Base-by-base conservation (phyloP, 768 basidiomycete genomes). In the Suillus placidus region DNA sequence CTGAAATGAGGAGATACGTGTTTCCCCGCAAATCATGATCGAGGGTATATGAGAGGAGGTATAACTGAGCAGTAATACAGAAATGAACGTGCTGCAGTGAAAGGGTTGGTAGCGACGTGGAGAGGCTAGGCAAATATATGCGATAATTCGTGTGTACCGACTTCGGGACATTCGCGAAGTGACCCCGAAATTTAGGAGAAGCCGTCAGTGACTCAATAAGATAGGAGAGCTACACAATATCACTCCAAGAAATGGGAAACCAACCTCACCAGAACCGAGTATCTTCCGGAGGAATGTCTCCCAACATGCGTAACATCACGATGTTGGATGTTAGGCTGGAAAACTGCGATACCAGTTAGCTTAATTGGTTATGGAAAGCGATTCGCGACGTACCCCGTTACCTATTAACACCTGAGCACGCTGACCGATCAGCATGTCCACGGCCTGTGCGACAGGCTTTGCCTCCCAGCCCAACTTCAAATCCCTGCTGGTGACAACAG, bases 391-490 rank as follows among this genome's bases (percentile, higher is more conserved):
- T 71, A 88, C 89, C 64, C 89, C 90, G 71, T 91, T 92, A 9
- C 90, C 90, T 51, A 92, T 77, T 66, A 91, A 85, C 64, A 86
- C 80, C 69, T 88, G 84, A 1, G 89, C 88, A 61, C 86, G 76
- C 71, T 86, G 80, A 14, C 82, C 89, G 49, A 91, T 83, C 68
- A 87, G 79, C 89, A 91, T 90, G 74, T 92, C 90, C 70, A 88
- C 74, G 4, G 85, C 82, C 73, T 88, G 86, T 26, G 82, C 77
- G 13, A 88, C 82, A 13, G 83, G 83, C 67, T 83, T 82, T 62
- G 85, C 84, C 71, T 88, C 87, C 82, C 82, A 81, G 13, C 76
- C 80, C 23, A 89, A 69, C 38, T 70, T 63, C 54, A 91, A 67
- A 71, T 91, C 88, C 30, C 85, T 76, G 63, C 86, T 88, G 37